Conservation (phyloP, 331 rosid species). For the Ulmus americana region DNA sequence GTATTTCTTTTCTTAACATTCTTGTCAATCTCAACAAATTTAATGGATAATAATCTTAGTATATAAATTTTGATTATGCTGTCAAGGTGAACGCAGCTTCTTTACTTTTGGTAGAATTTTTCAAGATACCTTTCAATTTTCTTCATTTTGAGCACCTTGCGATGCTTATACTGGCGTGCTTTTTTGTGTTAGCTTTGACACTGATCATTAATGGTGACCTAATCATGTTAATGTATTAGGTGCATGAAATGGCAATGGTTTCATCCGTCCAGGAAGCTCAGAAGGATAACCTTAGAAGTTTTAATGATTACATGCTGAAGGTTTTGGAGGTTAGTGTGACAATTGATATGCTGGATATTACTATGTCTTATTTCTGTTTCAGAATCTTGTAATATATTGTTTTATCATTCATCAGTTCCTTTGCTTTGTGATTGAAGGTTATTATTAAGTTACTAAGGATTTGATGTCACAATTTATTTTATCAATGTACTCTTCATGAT, state of each 20-base stretch:
- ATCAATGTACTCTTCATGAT: not conserved
- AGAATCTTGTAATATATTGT: not conserved
- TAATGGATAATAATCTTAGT: not conserved
- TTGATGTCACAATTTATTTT: not conserved
- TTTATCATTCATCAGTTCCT: not conserved
- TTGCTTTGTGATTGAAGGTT: not conserved
- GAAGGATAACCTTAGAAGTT: slow-evolving; percentile 88
- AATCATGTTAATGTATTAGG: slow-evolving; percentile 38
- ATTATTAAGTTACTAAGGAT: not conserved
- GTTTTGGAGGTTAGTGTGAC: slow-evolving; percentile 78
- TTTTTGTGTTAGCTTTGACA: slow-evolving; percentile 3
- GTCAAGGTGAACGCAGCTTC: not conserved
- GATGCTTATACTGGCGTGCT: not conserved
- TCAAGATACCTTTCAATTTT: not conserved
- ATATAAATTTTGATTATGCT: not conserved
- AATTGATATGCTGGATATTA: slow-evolving; percentile 2
- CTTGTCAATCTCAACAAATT: not conserved
- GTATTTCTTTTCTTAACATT: not conserved
- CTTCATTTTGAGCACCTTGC: not conserved
- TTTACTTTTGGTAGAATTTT: not conserved
- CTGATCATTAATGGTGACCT: slow-evolving; percentile 12
- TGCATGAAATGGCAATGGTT: slow-evolving; percentile 96
- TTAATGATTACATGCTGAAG: slow-evolving; percentile 86
- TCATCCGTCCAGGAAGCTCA: slow-evolving; percentile 97
- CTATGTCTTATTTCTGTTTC: not conserved